Base-by-base conservation (phyloP, 202 grass and related monocot genomes). In the Schoenoplectus tabernaemontani region DNA sequence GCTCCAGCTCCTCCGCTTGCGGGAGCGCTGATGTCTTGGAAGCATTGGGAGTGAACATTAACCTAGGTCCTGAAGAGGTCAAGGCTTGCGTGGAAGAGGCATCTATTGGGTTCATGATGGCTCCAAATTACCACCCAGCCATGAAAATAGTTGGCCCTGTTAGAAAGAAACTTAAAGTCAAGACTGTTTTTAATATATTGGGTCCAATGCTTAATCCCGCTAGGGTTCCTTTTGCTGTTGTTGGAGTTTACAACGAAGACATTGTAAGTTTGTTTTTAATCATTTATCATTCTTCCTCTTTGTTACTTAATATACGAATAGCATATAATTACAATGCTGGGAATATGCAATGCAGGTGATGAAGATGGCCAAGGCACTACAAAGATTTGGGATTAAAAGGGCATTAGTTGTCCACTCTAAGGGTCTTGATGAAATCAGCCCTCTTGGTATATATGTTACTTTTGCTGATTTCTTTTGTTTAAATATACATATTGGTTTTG, bases 381-480 rank as follows among this genome's bases (percentile, higher is more conserved):
- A 89, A 44, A 72, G 78, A 76, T 99, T 99, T 81, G 96, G 92
- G 50, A 96, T 91, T 86, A 92, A 91, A 88, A 96, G 96, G 79
- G 87, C 96, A 88, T 74, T 99, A 83, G 80, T 99, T 64, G 96
- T 99, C 2, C 92, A 99, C 77, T 99, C 96, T 7, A 91, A 93
- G 87, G 96, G 96, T 73, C 86, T 99, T 64, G 92, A 99, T 28
- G 96, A 96, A 95, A 96, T 99, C 87, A 99, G 90, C 77, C 92
- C 96, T 53, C 92, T 99, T 82, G 96, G 96, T 99, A 96, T 26
- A 46, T 44, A 77, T 41, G 2, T 57, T 42, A n/a, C 37, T 37
- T 59, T 59, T 42, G 69, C 46, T 10, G 42, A 68, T 53, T 80
- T 79, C 1, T 48, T 26, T 26, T 85, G 36, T 22, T 75, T 47